phyloP scores from a whole-genome alignment of 73 alveolate genomes.

The Tetrahymena malaccensis region DNA sequence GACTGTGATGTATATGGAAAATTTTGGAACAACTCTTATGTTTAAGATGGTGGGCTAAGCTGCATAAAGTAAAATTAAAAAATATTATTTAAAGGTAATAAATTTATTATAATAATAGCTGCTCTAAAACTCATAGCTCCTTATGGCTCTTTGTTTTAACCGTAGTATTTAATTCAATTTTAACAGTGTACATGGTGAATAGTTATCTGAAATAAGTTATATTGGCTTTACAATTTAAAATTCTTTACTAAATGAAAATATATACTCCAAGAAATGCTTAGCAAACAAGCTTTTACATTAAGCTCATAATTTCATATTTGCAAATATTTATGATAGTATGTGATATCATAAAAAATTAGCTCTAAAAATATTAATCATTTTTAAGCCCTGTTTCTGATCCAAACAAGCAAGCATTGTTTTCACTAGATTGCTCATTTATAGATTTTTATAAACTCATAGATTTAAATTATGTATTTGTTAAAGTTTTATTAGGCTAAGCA shows the following conservation, averaged over 20 bases:
- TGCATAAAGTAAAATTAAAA: neutral
- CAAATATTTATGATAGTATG: neutral
- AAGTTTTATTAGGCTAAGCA: neutral
- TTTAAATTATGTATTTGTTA: neutral
- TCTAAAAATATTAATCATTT: neutral
- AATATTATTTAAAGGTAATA: neutral
- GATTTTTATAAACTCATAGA: neutral
- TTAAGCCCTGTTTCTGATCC: neutral
- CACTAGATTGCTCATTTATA: neutral
- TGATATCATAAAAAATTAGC: neutral
- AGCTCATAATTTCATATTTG: neutral
- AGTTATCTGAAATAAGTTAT: neutral
- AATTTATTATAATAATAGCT: neutral
- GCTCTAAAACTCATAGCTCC: neutral
- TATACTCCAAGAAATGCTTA: neutral
- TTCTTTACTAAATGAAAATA: neutral
- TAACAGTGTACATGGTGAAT: neutral
- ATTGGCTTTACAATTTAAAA: neutral
- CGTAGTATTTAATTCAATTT: neutral
- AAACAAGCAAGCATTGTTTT: neutral
- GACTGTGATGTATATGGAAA: neutral
- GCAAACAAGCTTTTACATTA: neutral
- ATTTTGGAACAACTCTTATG: neutral
- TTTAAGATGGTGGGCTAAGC: neutral
- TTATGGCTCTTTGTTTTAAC: neutral